These are phyloP conservation scores for Aspergillus carlsbadensis DNA, from an alignment of 495 filamentous ascomycete genomes.

Conservation along the genomic window DNA sequence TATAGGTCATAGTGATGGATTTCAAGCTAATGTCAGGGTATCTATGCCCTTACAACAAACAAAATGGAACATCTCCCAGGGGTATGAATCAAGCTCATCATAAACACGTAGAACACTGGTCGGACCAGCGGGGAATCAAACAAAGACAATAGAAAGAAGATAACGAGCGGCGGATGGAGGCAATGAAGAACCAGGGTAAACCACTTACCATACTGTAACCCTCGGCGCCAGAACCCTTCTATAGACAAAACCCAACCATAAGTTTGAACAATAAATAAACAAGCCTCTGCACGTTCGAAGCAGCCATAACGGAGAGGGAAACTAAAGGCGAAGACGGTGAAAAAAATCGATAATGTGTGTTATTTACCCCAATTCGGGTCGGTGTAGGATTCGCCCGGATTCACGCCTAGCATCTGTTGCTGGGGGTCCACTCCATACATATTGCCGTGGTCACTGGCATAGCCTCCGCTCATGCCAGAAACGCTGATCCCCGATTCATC, in stretches of 20 bases:
- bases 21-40: background rate
- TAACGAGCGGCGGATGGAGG: conserved; percentile 14
- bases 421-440: conserved; percentile 34
- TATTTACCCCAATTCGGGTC: conserved; percentile 35
- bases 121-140: conserved; percentile 15
- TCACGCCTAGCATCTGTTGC: conserved; percentile 33
- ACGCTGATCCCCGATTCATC: conserved; percentile 43
- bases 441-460: conserved; percentile 30
- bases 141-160: conserved; percentile 11
- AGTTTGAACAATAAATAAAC: background rate
- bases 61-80: conserved; percentile 12
- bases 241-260: conserved; percentile 11
- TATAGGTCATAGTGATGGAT: background rate
- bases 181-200: conserved; percentile 6
- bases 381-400: conserved; percentile 33
- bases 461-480: conserved; percentile 38
- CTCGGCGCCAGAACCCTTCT: conserved; percentile 34
- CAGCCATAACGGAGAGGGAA: background rate
- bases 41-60: conserved; percentile 16
- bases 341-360: conserved; percentile 1
- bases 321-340: background rate
- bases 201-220: conserved; percentile 22
- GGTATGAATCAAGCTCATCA: conserved; percentile 23
- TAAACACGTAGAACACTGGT: conserved; percentile 21
- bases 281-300: too few relatives aligned